Base-by-base conservation (phyloP, 2,329 filamentous ascomycete genomes). In the Knufia fluminis region DNA sequence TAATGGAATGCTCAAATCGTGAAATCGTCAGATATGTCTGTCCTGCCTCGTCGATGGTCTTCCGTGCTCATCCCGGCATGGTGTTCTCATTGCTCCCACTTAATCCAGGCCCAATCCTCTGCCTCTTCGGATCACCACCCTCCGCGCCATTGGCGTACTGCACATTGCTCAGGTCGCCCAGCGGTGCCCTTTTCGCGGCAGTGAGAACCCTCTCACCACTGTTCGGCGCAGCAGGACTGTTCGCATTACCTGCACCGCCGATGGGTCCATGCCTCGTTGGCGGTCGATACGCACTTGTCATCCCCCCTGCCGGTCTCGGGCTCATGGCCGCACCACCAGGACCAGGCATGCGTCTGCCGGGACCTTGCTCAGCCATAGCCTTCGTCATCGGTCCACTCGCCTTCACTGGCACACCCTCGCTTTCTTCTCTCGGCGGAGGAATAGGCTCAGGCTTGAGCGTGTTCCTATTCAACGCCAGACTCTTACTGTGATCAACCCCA, bases 401-500 rank as follows among this genome's bases (percentile, higher is more conserved):
- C 26, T 50, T 38, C 20, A 36, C 49, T 17, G 20, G 20, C 3
- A 10, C 14, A 10, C 12, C 32, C 10, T 44, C 31, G 41, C 31
- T 31, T 22, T 48, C 39, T 17, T 40, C 36, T 35, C 19, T 20
- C 19, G 24, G 23, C 19, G 24, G 23, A 3, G 22, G 36, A 8
- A 33, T 16, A 16, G 38, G 47, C 22, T 49, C 39, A 17, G 23
- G 23, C 40, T 38, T 45, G 23, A 50, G 19, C 6, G 48, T 55
- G 41, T 55, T 52, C 26, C 75, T 77, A 3, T 75, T 76, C 1
- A 95, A 69, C 0, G 89, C 87, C 46, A 83, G 82, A 3, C 85
- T 90, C 46, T 79, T 83, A 19, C 71, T 80, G 61, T 94, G 87
- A 60, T 96, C 88, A 33, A 96, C 77, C 2, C 90, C 90, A 0